Evolutionary conservation across 2,329 filamentous ascomycete species (phyloP).

Genomic region (Diaporthe ampelina): DNA sequence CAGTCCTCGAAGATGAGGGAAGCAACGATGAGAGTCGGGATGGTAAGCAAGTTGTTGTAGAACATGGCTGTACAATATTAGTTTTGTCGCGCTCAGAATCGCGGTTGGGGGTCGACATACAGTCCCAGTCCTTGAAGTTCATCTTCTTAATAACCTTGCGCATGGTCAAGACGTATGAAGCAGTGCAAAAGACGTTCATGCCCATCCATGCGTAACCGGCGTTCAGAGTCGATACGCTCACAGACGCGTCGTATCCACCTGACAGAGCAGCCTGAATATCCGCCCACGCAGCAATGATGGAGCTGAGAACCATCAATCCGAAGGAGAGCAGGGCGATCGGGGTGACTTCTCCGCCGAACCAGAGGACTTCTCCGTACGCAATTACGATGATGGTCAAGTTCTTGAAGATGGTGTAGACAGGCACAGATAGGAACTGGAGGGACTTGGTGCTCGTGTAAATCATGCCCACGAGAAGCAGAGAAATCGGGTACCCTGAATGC

Average conservation of each 20-base stretch:
- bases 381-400: conserved; percentile 99
- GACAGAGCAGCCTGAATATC: conserved; percentile 90
- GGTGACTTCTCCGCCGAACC: conserved; percentile 95
- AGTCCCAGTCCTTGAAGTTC: conserved; percentile 99
- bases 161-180: conserved; percentile 91
- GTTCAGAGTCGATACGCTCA: conserved; percentile 89
- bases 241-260: conserved; percentile 67
- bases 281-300: conserved; percentile 95
- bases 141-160: conserved; percentile 99
- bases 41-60: conserved; percentile 98
- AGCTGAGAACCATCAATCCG: conserved; percentile 95
- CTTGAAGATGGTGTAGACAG: conserved; percentile 99
- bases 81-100: conserved; percentile 44
- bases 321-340: conserved; percentile 92
- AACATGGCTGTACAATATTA: conserved; percentile 82
- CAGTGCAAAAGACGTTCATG: conserved; percentile 95
- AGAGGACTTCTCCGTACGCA: conserved; percentile 97
- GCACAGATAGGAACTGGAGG: conserved; percentile 95
- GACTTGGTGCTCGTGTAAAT: conserved; percentile 98
- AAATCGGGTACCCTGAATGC: conserved; percentile 89
- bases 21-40: conserved; percentile 87
- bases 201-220: conserved; percentile 98
- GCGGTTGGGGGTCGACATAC: conserved; percentile 69
- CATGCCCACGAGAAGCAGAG: conserved; percentile 96
- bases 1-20: conserved; percentile 92